Conservation (phyloP, 2,329 filamentous ascomycete species). For the Plectosphaerella cucumerina region DNA sequence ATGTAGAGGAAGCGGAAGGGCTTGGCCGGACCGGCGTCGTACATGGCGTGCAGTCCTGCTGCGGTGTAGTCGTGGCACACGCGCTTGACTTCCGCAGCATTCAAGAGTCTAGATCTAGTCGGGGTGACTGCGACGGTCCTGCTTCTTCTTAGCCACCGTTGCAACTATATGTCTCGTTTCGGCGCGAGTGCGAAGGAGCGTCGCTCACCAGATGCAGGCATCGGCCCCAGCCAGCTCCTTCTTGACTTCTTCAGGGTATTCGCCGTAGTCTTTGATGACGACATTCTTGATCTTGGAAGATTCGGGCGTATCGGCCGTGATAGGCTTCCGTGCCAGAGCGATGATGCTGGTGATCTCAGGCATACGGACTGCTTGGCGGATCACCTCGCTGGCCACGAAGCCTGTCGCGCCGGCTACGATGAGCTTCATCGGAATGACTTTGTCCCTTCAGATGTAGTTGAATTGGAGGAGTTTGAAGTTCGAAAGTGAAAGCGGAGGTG, state of each 20-base stretch:
- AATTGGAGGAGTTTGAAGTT: too few relatives aligned
- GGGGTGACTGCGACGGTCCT: constrained; percentile 24
- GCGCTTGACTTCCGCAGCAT: constrained; percentile 29
- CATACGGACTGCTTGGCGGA: constrained; percentile 34
- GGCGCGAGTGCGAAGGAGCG: too few relatives aligned
- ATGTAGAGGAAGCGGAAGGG: constrained; percentile 41
- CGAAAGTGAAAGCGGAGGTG: too few relatives aligned
- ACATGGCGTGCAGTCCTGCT: constrained; percentile 14
- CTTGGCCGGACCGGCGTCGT: constrained; percentile 10
- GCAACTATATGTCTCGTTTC: too few relatives aligned
- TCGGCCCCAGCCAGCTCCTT: constrained; percentile 33
- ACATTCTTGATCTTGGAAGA: constrained; percentile 33
- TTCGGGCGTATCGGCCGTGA: constrained; percentile 19
- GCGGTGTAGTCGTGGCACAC: constrained; percentile 35
- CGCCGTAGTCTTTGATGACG: constrained; percentile 31
- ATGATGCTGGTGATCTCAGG: constrained; percentile 33
- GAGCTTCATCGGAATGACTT: constrained; percentile 34
- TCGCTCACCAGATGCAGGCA: constrained; percentile 36
- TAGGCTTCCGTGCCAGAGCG: constrained; percentile 33
- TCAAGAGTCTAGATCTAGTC: constrained; percentile 15
- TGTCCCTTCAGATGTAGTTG: too few relatives aligned
- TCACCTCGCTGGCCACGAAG: constrained; percentile 35
- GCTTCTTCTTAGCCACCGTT: background rate
- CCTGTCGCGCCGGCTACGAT: constrained; percentile 38
- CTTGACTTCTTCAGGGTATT: constrained; percentile 34